A percentile compares a stretch with the other conserved stretches of the same genome.
Evolutionary conservation across 176 grass and related monocot genomes (phyloP).

Genomic region (Avena sativa): DNA sequence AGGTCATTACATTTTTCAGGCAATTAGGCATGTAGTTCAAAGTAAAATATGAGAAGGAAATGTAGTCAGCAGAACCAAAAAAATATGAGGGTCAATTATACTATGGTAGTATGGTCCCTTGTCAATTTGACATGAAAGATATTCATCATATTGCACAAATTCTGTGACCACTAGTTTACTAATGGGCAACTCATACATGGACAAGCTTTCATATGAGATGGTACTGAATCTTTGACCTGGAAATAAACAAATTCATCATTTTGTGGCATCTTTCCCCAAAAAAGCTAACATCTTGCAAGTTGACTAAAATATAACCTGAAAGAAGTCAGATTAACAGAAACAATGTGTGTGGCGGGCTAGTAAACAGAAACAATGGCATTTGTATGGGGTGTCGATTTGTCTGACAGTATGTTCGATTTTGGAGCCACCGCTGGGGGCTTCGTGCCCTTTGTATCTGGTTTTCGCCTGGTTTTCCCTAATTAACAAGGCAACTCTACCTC

Average conservation of each 20-base stretch:
- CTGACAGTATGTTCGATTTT: no score
- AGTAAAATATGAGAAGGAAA: conserved; percentile 19
- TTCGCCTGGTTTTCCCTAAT: no score
- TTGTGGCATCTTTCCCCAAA: not conserved
- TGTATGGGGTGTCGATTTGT: no score
- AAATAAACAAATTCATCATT: not conserved
- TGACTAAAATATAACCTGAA: not conserved
- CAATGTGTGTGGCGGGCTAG: not conserved
- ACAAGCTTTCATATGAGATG: not conserved
- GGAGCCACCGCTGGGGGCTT: no score
- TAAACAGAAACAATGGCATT: not conserved
- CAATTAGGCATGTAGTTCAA: not conserved
- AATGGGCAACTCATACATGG: not conserved
- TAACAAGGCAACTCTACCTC: no score
- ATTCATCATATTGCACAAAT: not conserved
- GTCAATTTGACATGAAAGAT: conserved; percentile 1
- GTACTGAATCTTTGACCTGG: not conserved
- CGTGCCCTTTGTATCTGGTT: no score
- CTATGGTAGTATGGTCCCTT: not conserved
- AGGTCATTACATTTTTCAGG: conserved; percentile 16
- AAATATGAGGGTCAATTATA: not conserved
- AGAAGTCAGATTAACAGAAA: not conserved
- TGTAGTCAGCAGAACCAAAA: not conserved
- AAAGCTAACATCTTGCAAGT: not conserved
- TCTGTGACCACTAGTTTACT: not conserved